Evolutionary conservation across 2,329 filamentous ascomycete genomes (phyloP).

Genomic region (Pseudogymnoascus sp.): DNA sequence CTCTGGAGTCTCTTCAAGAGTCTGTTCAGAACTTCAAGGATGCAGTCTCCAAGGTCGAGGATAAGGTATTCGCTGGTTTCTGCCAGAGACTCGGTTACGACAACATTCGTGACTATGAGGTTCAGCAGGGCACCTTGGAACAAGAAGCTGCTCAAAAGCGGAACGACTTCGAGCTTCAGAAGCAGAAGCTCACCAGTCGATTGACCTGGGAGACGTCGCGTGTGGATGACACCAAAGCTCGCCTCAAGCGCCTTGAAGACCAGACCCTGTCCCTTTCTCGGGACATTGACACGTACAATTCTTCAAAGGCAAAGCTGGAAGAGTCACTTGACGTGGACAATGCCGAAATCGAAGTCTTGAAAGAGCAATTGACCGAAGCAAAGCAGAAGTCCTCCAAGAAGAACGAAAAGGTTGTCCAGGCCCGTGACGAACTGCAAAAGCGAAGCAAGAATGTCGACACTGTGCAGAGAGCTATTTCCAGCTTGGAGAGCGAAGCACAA

Average conservation of each 20-base stretch:
- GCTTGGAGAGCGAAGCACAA: conserved; percentile 77
- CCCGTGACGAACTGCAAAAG: conserved; percentile 72
- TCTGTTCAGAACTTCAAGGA: conserved; percentile 48
- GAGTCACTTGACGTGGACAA: conserved; percentile 63
- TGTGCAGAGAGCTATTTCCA: conserved; percentile 64
- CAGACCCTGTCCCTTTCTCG: conserved; percentile 58
- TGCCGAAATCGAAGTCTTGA: conserved; percentile 68
- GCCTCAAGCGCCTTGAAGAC: conserved; percentile 61
- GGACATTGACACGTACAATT: conserved; percentile 61
- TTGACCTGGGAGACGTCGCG: conserved; percentile 49
- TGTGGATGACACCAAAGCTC: conserved; percentile 51
- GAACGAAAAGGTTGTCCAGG: conserved; percentile 67
- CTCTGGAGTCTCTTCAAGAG: conserved; percentile 54
- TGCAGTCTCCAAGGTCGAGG: conserved; percentile 73
- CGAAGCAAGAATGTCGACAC: conserved; percentile 76
- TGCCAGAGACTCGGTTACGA: conserved; percentile 79
- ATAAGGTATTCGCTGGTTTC: conserved; percentile 78
- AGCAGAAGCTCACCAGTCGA: conserved; percentile 59
- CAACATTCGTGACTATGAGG: conserved; percentile 87
- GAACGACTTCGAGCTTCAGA: conserved; percentile 77
- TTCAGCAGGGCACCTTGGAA: conserved; percentile 84
- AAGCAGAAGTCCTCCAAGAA: conserved; percentile 61
- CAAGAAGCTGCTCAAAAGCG: conserved; percentile 84
- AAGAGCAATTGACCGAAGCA: conserved; percentile 61
- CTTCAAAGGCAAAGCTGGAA: conserved; percentile 67